Evolutionary conservation across 2,329 filamentous ascomycete genomes (phyloP).

Genomic region (Fusarium nygamai): DNA sequence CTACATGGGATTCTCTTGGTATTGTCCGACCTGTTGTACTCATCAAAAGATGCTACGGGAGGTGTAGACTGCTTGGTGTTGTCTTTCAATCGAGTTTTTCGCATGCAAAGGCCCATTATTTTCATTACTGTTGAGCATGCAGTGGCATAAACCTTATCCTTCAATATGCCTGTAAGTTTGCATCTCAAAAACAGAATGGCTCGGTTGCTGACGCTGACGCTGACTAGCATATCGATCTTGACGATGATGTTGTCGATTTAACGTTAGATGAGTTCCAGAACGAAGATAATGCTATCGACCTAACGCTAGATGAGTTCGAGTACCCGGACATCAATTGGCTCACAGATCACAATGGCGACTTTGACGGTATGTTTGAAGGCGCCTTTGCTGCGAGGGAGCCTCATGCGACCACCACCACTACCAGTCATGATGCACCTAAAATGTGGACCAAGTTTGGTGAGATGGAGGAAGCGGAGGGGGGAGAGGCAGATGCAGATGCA

Average conservation of each 20-base stretch:
- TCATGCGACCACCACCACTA: not conserved
- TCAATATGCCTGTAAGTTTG: slow-evolving; percentile 27
- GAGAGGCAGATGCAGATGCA: not conserved
- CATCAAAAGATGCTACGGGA: not conserved
- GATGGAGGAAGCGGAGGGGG: slow-evolving; percentile 6
- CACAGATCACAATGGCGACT: not conserved
- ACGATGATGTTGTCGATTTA: slow-evolving; percentile 10
- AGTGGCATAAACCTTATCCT: slow-evolving; percentile 7
- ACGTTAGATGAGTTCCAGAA: slow-evolving; percentile 1
- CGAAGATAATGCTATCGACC: slow-evolving; percentile 2
- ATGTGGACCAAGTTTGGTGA: slow-evolving; percentile 36
- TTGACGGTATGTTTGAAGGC: slow-evolving; percentile 18
- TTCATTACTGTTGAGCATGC: not conserved
- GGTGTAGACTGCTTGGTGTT: not conserved
- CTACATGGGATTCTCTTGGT: not conserved
- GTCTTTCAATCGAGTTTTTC: not conserved
- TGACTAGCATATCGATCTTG: slow-evolving; percentile 7
- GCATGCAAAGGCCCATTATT: not conserved
- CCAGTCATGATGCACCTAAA: not conserved
- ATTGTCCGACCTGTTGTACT: not conserved
- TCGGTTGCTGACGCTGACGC: slow-evolving; percentile 1
- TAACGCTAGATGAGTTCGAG: slow-evolving; percentile 2
- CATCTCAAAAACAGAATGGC: too few species aligned
- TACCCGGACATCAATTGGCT: slow-evolving; percentile 4
- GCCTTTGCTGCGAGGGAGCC: slow-evolving; percentile 11